A percentile compares a stretch with the other conserved stretches of the same genome.
phyloP scores from a whole-genome alignment of 2,329 filamentous ascomycete genomes.

The Pseudohalonectria lignicola region DNA sequence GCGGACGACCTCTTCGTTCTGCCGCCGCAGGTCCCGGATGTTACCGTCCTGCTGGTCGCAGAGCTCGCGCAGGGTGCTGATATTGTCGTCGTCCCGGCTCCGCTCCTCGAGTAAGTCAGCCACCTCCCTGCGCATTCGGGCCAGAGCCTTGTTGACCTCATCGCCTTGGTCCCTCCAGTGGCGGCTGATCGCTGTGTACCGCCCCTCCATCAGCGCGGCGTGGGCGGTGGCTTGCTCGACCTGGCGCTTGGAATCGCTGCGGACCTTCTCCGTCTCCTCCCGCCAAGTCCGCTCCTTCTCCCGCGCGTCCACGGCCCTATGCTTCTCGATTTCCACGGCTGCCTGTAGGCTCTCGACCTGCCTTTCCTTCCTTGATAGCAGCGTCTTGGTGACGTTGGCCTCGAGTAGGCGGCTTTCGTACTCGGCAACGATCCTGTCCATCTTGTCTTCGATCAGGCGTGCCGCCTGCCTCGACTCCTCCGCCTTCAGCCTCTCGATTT shows the following conservation, averaged over 20 bases:
- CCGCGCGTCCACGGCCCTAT: slow-evolving; percentile 47
- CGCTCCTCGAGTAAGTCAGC: slow-evolving; percentile 42
- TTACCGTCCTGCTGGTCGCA: slow-evolving; percentile 65
- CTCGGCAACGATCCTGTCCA: slow-evolving; percentile 56
- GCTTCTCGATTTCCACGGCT: slow-evolving; percentile 52
- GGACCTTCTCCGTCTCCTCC: slow-evolving; percentile 51
- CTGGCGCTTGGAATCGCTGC: slow-evolving; percentile 46
- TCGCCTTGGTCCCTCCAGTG: slow-evolving; percentile 58
- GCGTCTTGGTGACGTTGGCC: slow-evolving; percentile 58
- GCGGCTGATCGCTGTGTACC: slow-evolving; percentile 55
- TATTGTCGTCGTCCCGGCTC: slow-evolving; percentile 49
- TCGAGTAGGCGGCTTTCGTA: slow-evolving; percentile 61
- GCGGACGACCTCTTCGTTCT: slow-evolving; percentile 50
- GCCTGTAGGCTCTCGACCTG: slow-evolving; percentile 60
- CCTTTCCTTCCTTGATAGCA: slow-evolving; percentile 62
- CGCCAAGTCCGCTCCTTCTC: slow-evolving; percentile 51
- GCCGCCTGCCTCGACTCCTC: slow-evolving; percentile 63
- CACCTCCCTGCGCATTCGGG: slow-evolving; percentile 41
- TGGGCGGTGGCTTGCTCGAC: slow-evolving; percentile 56
- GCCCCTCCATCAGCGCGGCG: slow-evolving; percentile 57
- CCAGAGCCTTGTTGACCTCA: slow-evolving; percentile 42
- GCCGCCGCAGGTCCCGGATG: slow-evolving; percentile 44
- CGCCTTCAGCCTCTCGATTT: slow-evolving; percentile 51
- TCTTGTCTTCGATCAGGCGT: slow-evolving; percentile 58
- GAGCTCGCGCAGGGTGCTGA: slow-evolving; percentile 53